Conservation (phyloP, 2,329 filamentous ascomycete genomes). For the Hymenoscyphus salicellus region DNA sequence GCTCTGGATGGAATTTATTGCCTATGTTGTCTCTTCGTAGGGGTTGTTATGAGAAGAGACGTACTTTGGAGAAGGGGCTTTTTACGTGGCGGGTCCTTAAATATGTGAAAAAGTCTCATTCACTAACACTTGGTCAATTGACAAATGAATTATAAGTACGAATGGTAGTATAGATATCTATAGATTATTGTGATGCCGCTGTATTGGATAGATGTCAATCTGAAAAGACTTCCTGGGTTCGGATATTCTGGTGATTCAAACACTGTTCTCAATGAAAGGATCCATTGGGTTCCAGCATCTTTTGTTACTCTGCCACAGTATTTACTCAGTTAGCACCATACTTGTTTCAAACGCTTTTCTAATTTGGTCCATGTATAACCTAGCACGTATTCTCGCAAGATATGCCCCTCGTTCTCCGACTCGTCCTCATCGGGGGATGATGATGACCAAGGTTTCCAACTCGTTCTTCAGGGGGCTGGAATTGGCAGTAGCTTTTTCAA, state of each 20-base stretch:
- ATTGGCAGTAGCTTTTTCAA: too few relatives aligned
- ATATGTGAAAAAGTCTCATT: not conserved
- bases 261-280: not conserved
- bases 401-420: too few relatives aligned
- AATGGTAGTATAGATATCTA: not conserved
- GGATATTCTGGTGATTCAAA: not conserved
- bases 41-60: not conserved
- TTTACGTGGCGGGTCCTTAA: not conserved
- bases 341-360: too few relatives aligned
- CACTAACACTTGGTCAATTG: not conserved
- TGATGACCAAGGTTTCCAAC: too few relatives aligned
- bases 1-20: not conserved
- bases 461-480: too few relatives aligned
- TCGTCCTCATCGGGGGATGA: too few relatives aligned
- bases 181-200: too few relatives aligned
- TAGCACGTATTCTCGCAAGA: too few relatives aligned
- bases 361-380: too few relatives aligned
- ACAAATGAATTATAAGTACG: not conserved
- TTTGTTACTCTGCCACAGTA: too few relatives aligned
- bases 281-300: too few relatives aligned
- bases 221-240: not conserved
- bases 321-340: too few relatives aligned
- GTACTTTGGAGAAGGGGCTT: not conserved
- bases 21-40: not conserved
- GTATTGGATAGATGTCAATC: not conserved